A percentile compares a stretch with the other conserved stretches of the same genome.
phyloP scores from a whole-genome alignment of 768 basidiomycete species.

The Pleurotus salmoneostramineus region DNA sequence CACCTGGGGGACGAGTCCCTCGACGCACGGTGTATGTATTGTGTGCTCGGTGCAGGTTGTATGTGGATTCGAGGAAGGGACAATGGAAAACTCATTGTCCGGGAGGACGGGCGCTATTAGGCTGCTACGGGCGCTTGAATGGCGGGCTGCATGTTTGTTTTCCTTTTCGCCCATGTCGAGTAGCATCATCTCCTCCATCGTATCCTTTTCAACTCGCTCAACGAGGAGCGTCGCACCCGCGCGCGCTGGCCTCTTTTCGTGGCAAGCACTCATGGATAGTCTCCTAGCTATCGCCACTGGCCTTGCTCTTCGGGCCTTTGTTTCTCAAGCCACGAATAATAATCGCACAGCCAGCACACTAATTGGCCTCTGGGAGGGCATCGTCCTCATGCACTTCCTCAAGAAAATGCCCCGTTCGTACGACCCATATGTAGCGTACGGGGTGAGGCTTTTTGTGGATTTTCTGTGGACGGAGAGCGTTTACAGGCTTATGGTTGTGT shows the following conservation, averaged over 20 bases:
- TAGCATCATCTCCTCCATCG: constrained; percentile 6
- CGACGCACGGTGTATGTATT: too few species aligned
- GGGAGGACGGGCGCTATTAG: constrained; percentile 3
- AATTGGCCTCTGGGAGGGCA: constrained; percentile 77
- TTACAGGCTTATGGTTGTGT: constrained; percentile 39
- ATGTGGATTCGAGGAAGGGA: too few species aligned
- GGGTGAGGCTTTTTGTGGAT: constrained; percentile 69
- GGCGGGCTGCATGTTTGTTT: constrained; percentile 1
- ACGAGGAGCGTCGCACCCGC: constrained; percentile 28
- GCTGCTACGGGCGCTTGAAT: neutral
- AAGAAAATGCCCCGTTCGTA: constrained; percentile 59
- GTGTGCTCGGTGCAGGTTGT: too few species aligned
- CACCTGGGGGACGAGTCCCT: too few species aligned
- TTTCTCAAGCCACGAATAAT: constrained; percentile 48
- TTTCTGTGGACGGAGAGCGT: constrained; percentile 60
- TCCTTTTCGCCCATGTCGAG: constrained; percentile 5
- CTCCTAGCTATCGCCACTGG: constrained; percentile 66
- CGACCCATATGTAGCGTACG: constrained; percentile 69
- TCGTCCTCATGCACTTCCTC: constrained; percentile 69
- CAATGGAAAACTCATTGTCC: neutral
- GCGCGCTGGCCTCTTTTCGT: constrained; percentile 21
- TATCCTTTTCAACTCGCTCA: constrained; percentile 25
- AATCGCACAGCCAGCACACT: constrained; percentile 57
- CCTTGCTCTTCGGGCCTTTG: constrained; percentile 58
- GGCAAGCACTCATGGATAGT: constrained; percentile 53